These are phyloP conservation scores for Solanum hybrid DNA, from an alignment of 305 asterid species.

Conservation along the genomic window DNA sequence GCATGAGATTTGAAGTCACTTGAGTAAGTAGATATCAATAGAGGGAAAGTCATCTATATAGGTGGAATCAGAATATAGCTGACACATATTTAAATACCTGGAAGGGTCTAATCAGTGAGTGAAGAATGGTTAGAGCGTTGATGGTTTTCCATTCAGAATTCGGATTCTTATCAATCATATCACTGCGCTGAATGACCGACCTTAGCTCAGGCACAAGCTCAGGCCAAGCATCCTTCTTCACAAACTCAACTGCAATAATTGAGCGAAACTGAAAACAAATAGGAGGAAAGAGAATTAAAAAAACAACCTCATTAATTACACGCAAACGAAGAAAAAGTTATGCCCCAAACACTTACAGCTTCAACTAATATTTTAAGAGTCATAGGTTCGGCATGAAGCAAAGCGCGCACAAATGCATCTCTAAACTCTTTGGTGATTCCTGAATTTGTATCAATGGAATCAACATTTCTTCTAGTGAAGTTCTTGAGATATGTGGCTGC, in stretches of 20 bases:
- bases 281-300: not conserved
- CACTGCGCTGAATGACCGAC: slow-evolving; percentile 18
- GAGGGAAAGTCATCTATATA: not conserved
- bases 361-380: slow-evolving; percentile 28
- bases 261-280: slow-evolving; percentile 23
- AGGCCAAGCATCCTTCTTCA: slow-evolving; percentile 30
- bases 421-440: slow-evolving; percentile 22
- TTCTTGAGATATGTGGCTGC: slow-evolving; percentile 38
- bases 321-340: not conserved
- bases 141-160: slow-evolving; percentile 30
- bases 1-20: not conserved
- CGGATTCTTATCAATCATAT: slow-evolving; percentile 13
- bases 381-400: slow-evolving; percentile 26
- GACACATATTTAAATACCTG: slow-evolving; percentile 18
- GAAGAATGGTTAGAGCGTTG: slow-evolving; percentile 28
- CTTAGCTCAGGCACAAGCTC: slow-evolving; percentile 32
- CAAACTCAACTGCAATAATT: slow-evolving; percentile 27
- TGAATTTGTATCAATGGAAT: slow-evolving; percentile 1
- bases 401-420: slow-evolving; percentile 23
- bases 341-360: slow-evolving; percentile 16
- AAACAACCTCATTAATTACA: not conserved
- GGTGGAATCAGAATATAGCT: not conserved
- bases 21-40: not conserved
- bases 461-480: slow-evolving; percentile 22
- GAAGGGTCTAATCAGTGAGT: slow-evolving; percentile 36